A percentile compares a stretch with the other conserved stretches of the same genome.
These are phyloP conservation scores for Curvularia lunata DNA, from an alignment of 2,329 filamentous ascomycete species.

Conservation along the genomic window DNA sequence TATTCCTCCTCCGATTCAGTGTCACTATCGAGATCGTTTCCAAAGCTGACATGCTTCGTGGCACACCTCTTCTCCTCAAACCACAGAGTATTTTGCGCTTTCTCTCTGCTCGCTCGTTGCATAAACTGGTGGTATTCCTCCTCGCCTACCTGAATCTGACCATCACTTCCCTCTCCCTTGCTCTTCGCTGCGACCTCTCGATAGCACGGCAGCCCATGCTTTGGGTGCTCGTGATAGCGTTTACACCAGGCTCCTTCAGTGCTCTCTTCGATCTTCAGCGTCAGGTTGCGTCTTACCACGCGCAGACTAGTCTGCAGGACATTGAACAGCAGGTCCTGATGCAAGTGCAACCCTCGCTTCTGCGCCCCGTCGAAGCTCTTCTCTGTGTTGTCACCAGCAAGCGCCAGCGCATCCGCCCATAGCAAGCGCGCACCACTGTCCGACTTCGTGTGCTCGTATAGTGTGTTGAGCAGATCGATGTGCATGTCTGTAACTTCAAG, in stretches of 20 bases:
- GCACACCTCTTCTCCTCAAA: neutral
- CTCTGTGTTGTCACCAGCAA: conserved; percentile 30
- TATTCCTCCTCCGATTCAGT: conserved; percentile 17
- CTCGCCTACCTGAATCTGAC: neutral
- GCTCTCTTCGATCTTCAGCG: conserved; percentile 42
- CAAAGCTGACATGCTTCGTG: conserved; percentile 4
- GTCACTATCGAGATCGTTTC: conserved; percentile 12
- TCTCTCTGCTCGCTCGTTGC: neutral
- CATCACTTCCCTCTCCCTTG: neutral
- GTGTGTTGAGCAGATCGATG: conserved; percentile 17
- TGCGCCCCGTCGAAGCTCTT: conserved; percentile 4
- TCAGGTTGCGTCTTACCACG: conserved; percentile 29
- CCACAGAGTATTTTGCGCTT: neutral
- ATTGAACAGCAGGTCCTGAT: conserved; percentile 30
- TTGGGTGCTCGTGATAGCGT: conserved; percentile 41
- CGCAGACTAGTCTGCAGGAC: conserved; percentile 37
- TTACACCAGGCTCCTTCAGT: conserved; percentile 38
- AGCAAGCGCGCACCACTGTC: conserved; percentile 36
- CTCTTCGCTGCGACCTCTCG: conserved; percentile 18
- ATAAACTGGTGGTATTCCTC: neutral
- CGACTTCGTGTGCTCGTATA: conserved; percentile 31
- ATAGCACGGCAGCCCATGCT: conserved; percentile 33
- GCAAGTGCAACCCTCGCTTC: conserved; percentile 5
- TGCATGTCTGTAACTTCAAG: conserved; percentile 23
- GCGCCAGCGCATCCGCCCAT: conserved; percentile 43